Percentiles rank a stretch among this genome's conserved stretches.
Conservation (phyloP, 768 basidiomycete species). For the Hygrocybe punicea region DNA sequence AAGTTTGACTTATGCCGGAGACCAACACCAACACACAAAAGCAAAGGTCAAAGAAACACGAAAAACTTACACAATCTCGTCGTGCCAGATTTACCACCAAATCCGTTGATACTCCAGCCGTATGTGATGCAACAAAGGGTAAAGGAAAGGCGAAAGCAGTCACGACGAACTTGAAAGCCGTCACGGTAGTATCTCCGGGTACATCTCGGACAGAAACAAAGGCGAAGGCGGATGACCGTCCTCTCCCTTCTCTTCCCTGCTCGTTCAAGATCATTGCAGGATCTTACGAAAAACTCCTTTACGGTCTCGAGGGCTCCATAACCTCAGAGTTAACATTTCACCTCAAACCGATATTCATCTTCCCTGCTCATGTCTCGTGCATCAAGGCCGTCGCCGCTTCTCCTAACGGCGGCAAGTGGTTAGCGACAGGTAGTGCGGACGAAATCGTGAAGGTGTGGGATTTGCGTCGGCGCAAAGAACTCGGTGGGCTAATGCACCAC, state of each 20-base stretch:
- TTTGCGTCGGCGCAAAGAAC: conserved; percentile 82
- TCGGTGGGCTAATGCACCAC: conserved; percentile 93
- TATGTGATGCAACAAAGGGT: too few species aligned
- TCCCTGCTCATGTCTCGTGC: conserved; percentile 93
- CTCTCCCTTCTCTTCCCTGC: conserved; percentile 39
- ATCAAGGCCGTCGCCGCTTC: conserved; percentile 89
- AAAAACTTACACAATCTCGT: too few species aligned
- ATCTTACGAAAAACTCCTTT: conserved; percentile 94
- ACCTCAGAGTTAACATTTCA: conserved; percentile 33
- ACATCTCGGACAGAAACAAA: background rate
- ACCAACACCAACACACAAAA: too few species aligned
- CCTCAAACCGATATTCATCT: conserved; percentile 85
- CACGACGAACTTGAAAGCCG: too few species aligned
- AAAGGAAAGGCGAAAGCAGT: too few species aligned
- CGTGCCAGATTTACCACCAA: too few species aligned
- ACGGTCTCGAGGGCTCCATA: conserved; percentile 74
- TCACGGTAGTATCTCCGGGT: too few species aligned
- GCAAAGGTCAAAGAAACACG: too few species aligned
- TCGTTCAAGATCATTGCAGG: conserved; percentile 88
- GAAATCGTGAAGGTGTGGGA: conserved; percentile 99
- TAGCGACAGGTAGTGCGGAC: conserved; percentile 93
- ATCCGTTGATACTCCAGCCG: too few species aligned
- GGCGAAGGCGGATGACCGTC: conserved; percentile 10
- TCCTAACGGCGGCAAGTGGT: conserved; percentile 90
- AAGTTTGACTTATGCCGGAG: too few species aligned